phyloP scores from a whole-genome alignment of 2,329 filamentous ascomycete genomes.

The Clonostachys chloroleuca region DNA sequence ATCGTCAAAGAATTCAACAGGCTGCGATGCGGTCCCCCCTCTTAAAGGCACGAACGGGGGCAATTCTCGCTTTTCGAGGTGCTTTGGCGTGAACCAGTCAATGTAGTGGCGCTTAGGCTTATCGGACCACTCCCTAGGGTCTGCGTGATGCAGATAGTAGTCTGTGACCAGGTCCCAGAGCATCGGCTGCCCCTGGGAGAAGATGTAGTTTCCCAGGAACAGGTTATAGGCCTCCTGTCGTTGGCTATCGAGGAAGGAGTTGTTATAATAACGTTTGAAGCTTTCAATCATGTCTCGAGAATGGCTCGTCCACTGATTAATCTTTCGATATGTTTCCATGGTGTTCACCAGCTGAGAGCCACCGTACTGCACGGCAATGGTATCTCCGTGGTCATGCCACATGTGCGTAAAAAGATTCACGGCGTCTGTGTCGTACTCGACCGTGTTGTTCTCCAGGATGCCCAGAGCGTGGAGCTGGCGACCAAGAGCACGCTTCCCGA shows the following conservation, averaged over 20 bases:
- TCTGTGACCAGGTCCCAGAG: slow-evolving; percentile 94
- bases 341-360: slow-evolving; percentile 97
- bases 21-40: slow-evolving; percentile 29
- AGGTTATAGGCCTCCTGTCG: slow-evolving; percentile 97
- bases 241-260: slow-evolving; percentile 96
- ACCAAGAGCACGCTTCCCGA: slow-evolving; percentile 89
- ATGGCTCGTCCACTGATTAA: slow-evolving; percentile 97
- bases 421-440: slow-evolving; percentile 93
- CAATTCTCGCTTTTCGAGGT: slow-evolving; percentile 59
- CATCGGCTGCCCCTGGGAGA: slow-evolving; percentile 83
- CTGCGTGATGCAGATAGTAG: slow-evolving; percentile 90
- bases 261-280: slow-evolving; percentile 98
- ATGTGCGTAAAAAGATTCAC: slow-evolving; percentile 97
- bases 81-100: slow-evolving; percentile 76
- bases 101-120: slow-evolving; percentile 70
- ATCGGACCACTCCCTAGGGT: slow-evolving; percentile 70
- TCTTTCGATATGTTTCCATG: slow-evolving; percentile 98
- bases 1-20: slow-evolving; percentile 71
- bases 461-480: slow-evolving; percentile 90
- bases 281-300: slow-evolving; percentile 98
- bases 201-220: slow-evolving; percentile 95
- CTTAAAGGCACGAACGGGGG: slow-evolving; percentile 39
- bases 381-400: slow-evolving; percentile 97
- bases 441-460: slow-evolving; percentile 70
- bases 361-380: slow-evolving; percentile 95